A percentile compares a stretch with the other conserved stretches of the same genome.
These are phyloP conservation scores for Glonium stellatum DNA, from an alignment of 495 filamentous ascomycete genomes.

Conservation along the genomic window DNA sequence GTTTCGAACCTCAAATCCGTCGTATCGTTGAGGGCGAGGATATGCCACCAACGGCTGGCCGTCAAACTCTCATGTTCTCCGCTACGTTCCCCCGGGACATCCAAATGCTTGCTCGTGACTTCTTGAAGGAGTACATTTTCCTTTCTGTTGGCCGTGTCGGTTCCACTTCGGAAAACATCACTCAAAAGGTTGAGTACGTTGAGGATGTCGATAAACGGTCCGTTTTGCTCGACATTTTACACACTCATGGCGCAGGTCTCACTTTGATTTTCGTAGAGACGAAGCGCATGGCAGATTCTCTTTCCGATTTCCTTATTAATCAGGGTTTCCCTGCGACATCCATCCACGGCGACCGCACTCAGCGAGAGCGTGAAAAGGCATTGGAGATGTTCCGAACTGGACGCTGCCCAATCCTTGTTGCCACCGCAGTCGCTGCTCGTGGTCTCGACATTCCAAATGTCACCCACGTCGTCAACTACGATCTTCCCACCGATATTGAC, in stretches of 20 bases:
- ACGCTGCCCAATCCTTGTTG: slow-evolving; percentile 91
- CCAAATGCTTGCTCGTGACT: slow-evolving; percentile 96
- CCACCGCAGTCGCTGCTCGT: slow-evolving; percentile 94
- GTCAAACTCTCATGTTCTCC: slow-evolving; percentile 99
- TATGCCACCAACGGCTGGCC: slow-evolving; percentile 77
- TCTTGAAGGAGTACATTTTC: slow-evolving; percentile 98
- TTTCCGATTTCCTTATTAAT: slow-evolving; percentile 96
- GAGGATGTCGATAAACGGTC: slow-evolving; percentile 97
- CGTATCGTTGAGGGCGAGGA: slow-evolving; percentile 97
- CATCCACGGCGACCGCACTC: slow-evolving; percentile 96
- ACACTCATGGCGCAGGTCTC: slow-evolving; percentile 85
- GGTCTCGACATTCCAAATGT: slow-evolving; percentile 55
- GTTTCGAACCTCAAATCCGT: slow-evolving; percentile 99
- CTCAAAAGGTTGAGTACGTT: slow-evolving; percentile 96
- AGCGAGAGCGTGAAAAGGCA: slow-evolving; percentile 97
- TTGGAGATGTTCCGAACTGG: slow-evolving; percentile 92
- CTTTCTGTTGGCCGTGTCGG: slow-evolving; percentile 97
- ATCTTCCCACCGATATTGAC: slow-evolving; percentile 96
- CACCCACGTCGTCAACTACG: slow-evolving; percentile 98
- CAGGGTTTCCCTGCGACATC: slow-evolving; percentile 95
- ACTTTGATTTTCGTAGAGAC: slow-evolving; percentile 99
- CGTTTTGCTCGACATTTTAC: slow-evolving; percentile 91
- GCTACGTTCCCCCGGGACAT: slow-evolving; percentile 98
- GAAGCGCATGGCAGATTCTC: slow-evolving; percentile 97
- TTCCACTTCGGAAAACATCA: slow-evolving; percentile 99